Base-by-base conservation (phyloP, 2,329 filamentous ascomycete genomes). In the Beauveria scarabaeidicola region DNA sequence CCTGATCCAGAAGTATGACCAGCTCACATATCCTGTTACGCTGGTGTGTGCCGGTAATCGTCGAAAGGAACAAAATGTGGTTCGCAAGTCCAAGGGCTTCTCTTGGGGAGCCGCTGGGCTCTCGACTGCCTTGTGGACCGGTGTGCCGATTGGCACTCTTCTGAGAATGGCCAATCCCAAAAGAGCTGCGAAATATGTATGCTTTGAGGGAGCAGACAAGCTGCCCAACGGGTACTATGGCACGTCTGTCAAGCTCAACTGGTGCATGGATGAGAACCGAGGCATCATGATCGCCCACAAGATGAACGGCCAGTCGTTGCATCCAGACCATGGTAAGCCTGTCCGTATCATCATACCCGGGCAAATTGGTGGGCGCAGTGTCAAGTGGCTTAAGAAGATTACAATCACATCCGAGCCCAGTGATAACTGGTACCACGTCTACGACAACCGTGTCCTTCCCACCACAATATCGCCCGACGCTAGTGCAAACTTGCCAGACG, bases 381-480 rank as follows among this genome's bases (percentile, higher is more conserved):
- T 97, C 36, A 97, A 97, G 73, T 97, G 92, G 92, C 71, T 97
- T 61, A 93, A 87, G 75, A 86, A 80, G 64, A 81, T 97, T 62
- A 88, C 91, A 47, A 72, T 97, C 54, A 93, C 91, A 0, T 82
- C 86, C 10, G 77, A 80, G 25, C 91, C 91, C 0, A 96, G 91
- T 69, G 87, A 93, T 63, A 96, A 95, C 69, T 96, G 91, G 90
- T 96, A 96, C 67, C 92, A 97, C 72, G 91, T 95, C 63, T 92
- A 94, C 72, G 92, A 97, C 71, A 97, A 97, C 69, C 80, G 91
- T 61, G 91, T 97, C 1, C 75, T 97, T 43, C 92, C 92, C 64
- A 96, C 91, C 0, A 92, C 86, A 81, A 80, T 96, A 17, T 87
- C 86, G 11, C 91, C 92, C 0, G 91, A 96, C 65, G 86, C 88